A percentile compares a stretch with the other conserved stretches of the same genome.
Evolutionary conservation across 257 asterid genomes (phyloP).

Genomic region (Lavandula angustifolia): DNA sequence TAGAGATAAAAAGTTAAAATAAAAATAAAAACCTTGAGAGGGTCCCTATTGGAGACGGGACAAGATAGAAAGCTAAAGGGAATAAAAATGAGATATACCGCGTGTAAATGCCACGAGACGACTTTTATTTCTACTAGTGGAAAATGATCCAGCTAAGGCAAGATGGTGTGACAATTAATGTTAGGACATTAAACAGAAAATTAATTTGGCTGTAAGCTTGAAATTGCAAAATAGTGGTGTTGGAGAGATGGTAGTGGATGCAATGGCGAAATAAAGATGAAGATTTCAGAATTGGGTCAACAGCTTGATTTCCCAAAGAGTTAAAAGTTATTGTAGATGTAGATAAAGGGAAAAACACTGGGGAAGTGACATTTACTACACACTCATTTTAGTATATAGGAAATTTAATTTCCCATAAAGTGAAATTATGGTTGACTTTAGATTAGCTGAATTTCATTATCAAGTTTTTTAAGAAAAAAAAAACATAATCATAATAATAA

Average conservation of each 20-base stretch:
- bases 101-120: background rate
- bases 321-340: conserved; percentile 30
- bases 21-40: background rate
- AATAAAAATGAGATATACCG: conserved; percentile 1
- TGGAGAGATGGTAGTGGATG: conserved; percentile 5
- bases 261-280: conserved; percentile 23
- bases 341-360: conserved; percentile 28
- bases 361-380: conserved; percentile 24
- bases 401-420: conserved; percentile 8
- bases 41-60: background rate
- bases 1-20: background rate
- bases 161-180: conserved; percentile 21
- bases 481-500: background rate
- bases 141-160: conserved; percentile 18
- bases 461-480: background rate
- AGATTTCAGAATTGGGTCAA: conserved; percentile 21
- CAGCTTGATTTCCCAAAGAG: conserved; percentile 32
- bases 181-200: conserved; percentile 25
- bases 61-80: conserved; percentile 13
- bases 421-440: conserved; percentile 15
- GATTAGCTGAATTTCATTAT: background rate
- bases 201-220: conserved; percentile 20
- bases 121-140: conserved; percentile 21
- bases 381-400: conserved; percentile 10
- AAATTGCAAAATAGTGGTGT: conserved; percentile 22